Evolutionary conservation across 2,329 filamentous ascomycete genomes (phyloP), one percentile per base, ranked within the genome.

Genomic region (Colletotrichum orchidophilum): DNA sequence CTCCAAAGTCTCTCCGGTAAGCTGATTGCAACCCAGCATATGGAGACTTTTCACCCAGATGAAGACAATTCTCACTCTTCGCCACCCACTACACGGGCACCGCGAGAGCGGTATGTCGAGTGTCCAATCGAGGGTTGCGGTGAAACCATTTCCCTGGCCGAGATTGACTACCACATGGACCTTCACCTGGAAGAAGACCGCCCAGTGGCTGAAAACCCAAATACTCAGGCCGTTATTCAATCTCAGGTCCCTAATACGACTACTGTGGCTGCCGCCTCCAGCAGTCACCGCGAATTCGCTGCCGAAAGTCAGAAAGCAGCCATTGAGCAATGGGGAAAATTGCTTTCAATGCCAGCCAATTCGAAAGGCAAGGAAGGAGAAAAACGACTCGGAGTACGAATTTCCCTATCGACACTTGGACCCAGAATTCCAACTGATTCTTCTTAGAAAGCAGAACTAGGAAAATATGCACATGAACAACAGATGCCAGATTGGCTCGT

Each of bases 401-500:
- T n/a, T 6, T 21, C 12, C 12, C 39, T 26, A 5, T 64, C 21
- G 11, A n/a, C n/a, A n/a, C 13, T 29, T 57, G 9, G 13, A 49
- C 3, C 3, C 11, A 29, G 26, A 27, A n/a, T 8, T 52, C 8
- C n/a, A 5, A 33, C 63, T 71, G 26, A 71, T 33, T 33, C 5
- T 15, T 24, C 24, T 5, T 74, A 87, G 79, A 87, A 87, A 86
- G 82, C 85, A 78, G 91, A 95, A 76, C 83, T 96, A 15, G 93
- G 93, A 0, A 89, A 90, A 29, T 90, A 93, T 80, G 92, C 92
- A 1, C 85, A 93, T 75, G 93, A 96, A 79, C 88, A 91, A 50
- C 86, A 88, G 74, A 95, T 95, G 93, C 93, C 93, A 0, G 81
- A 84, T 9, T 93, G 90, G 89, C 86, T 95, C 1, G 85, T 87